phyloP scores from a whole-genome alignment of 176 grass and related monocot genomes.

The Luzula sylvatica region DNA sequence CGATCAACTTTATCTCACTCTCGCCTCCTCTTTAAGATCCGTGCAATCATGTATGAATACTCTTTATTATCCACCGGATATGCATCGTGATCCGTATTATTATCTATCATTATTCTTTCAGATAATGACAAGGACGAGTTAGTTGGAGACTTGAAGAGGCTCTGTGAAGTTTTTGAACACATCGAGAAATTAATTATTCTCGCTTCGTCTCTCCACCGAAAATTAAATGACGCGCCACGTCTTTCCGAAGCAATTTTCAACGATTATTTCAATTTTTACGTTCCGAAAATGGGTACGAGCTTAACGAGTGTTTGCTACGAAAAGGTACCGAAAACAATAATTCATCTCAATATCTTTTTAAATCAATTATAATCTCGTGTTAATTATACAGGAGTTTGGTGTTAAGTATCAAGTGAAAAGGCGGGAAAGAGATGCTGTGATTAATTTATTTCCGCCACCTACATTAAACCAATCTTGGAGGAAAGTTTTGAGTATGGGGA shows the following conservation, averaged over 20 bases:
- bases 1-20: slow-evolving; percentile 78
- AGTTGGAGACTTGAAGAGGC: slow-evolving; percentile 61
- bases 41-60: no score
- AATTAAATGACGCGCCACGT: slow-evolving; percentile 52
- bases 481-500: slow-evolving; percentile 98
- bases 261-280: slow-evolving; percentile 81
- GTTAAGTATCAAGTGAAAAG: slow-evolving; percentile 52
- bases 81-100: slow-evolving; percentile 9
- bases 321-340: slow-evolving; percentile 40
- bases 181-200: slow-evolving; percentile 90
- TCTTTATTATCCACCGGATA: no score
- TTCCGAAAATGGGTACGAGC: slow-evolving; percentile 78
- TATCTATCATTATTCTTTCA: slow-evolving; percentile 13
- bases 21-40: slow-evolving; percentile 58
- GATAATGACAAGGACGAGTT: slow-evolving; percentile 52
- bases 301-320: slow-evolving; percentile 78
- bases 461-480: slow-evolving; percentile 90
- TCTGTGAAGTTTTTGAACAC: slow-evolving; percentile 78
- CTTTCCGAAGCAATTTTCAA: slow-evolving; percentile 65
- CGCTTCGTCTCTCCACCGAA: slow-evolving; percentile 66
- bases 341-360: neutral
- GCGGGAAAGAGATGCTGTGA: slow-evolving; percentile 58
- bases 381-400: slow-evolving; percentile 54
- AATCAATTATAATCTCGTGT: slow-evolving; percentile 13
- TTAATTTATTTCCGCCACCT: slow-evolving; percentile 70